Base-by-base conservation (phyloP, 2,329 filamentous ascomycete species). In the Botryotinia calthae region DNA sequence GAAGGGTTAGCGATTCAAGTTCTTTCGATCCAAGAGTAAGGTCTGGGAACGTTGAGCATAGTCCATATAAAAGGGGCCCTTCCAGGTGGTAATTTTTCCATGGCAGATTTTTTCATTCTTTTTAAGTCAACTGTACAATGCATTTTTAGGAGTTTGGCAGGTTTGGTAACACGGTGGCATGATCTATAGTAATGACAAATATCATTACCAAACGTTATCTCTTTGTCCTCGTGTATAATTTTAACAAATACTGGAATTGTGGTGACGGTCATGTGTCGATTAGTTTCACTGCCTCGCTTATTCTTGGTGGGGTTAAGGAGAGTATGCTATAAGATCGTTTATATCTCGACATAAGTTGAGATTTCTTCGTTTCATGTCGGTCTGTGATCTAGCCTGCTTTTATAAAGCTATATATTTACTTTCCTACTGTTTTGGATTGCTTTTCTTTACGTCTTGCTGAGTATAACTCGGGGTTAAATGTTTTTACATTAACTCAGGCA, bases 11-110 rank as follows among this genome's bases (percentile, higher is more conserved):
- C 74, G 75, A 75, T 70, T 76, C 77, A 25, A 61, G 28, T 54
- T 51, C 44, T 2, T 75, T 75, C 66, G 75, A 72, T 28, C 18
- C 73, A 25, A 76, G 64, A 61, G 65, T 69, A 42, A 75, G 72
- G 63, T 62, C 74, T 46, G 74, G 74, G 9, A 75, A 64, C 28
- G 73, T 74, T 71, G 76, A 76, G 25, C 48, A 68, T 25, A 78
- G 76, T 65, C 74, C 78, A n/a, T 77, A 77, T 37, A 77, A 75
- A 48, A 78, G 76, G 63, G 74, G 74, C 18, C 77, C 78, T 51
- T 78, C 78, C 61, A 77, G 78, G 58, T 79, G 76, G 61, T 78
- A 70, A 76, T 64, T 42, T 40, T 70, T 70, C 8, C 34, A 28
- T 12, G 18, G 54, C 12, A 9, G 22, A 18, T 46, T 37, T 9